A percentile compares a stretch with the other conserved stretches of the same genome.
Evolutionary conservation across 1,139 yeast genomes (phyloP).

Genomic region (Diutina pseudorugosa): DNA sequence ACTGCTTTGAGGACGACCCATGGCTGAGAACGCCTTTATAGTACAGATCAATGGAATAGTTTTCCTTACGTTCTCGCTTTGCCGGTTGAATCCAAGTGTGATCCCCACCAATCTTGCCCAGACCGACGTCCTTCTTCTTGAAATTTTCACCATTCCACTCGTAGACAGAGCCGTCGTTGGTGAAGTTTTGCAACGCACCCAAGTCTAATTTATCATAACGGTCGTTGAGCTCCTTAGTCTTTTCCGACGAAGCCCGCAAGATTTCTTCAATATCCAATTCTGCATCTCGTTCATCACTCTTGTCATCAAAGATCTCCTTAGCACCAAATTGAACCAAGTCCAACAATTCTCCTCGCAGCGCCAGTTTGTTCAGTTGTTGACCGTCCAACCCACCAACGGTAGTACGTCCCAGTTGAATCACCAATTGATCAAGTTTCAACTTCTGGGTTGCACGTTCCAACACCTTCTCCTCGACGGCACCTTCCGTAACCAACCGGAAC

Average conservation of each 20-base stretch:
- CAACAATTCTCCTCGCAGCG: conserved; percentile 57
- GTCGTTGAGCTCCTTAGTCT: conserved; percentile 48
- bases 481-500: conserved; percentile 84
- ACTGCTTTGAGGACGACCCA: conserved; percentile 32
- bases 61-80: conserved; percentile 68
- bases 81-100: conserved; percentile 55
- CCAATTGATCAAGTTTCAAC: conserved; percentile 82
- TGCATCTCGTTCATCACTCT: conserved; percentile 16
- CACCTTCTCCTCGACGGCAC: conserved; percentile 94
- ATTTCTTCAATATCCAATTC: conserved; percentile 57
- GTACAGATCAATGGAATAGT: conserved; percentile 67
- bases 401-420: conserved; percentile 81
- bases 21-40: conserved; percentile 67
- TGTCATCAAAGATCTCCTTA: conserved; percentile 38
- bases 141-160: conserved; percentile 83
- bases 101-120: conserved; percentile 13
- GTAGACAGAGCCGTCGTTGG: conserved; percentile 54
- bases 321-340: conserved; percentile 81
- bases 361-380: conserved; percentile 28
- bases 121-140: conserved; percentile 47
- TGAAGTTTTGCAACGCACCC: conserved; percentile 66
- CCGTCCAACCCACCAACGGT: conserved; percentile 15
- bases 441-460: conserved; percentile 94
- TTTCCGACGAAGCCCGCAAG: conserved; percentile 47
- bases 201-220: conserved; percentile 57